Base-by-base conservation (phyloP, 2,329 filamentous ascomycete species). In the Apiospora aurea region DNA sequence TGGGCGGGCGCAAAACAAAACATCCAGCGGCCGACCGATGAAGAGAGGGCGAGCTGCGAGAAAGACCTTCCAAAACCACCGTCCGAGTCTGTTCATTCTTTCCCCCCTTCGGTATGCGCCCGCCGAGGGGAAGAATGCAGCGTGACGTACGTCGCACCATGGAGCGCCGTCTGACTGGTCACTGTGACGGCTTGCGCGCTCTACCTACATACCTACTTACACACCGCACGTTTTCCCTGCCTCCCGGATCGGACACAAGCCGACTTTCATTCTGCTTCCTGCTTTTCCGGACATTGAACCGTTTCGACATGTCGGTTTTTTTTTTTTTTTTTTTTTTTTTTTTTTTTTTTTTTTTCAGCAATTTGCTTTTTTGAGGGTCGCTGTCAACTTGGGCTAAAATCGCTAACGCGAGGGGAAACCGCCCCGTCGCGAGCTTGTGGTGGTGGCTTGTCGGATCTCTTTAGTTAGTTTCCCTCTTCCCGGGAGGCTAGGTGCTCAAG, bases 111-210 rank as follows among this genome's bases (percentile, higher is more conserved):
- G 53, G 53, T 10, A n/a, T 38, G 53, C 53, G 29, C 10, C 51
- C 51, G 51, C 51, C 51, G 51, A 34, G 16, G 14, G 8, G 6
- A 34, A 8, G 16, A 34, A 34, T 57, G 51, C 51, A 57, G 14
- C 29, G 53, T 61, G 53, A 61, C 53, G 53, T 61, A 38, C 51
- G 51, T 57, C 51, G 51, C 51, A 57, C 53, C 29, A 38, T 61
- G 2, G 29, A 49, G 21, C 49, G 49, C 49, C n/a, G 24, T 51
- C n/a, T 11, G 49, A 51, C 49, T 51, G 49, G n/a, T 51, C 49
- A 51, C n/a, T 51, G 49, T 38, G 53, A 38, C 26, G 53, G 26
- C 53, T 29, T 14, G 13, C 24, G 24, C 24, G 7, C 51, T 53
- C 24, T 29, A 53, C 26, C 26, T 29, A 29, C 26, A 29, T 29